phyloP scores from a whole-genome alignment of 192 early-diverging fungal genomes.

The Podochytrium sp. region DNA sequence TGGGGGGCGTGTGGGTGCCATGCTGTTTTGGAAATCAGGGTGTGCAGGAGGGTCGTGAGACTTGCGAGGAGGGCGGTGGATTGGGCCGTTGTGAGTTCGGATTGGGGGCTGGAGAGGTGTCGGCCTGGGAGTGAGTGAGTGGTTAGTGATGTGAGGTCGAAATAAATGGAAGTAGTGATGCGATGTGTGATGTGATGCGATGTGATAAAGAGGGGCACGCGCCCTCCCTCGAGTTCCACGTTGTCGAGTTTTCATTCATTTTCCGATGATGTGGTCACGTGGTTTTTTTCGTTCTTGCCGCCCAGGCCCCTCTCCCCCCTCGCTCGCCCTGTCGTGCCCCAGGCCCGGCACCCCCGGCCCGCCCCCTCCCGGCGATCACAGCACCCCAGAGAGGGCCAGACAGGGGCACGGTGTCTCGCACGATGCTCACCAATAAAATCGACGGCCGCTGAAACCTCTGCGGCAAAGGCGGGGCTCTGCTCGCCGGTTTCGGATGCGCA shows the following conservation, averaged over 20 bases:
- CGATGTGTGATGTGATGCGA: not conserved
- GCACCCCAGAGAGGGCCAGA: not conserved
- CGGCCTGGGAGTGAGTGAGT: not conserved
- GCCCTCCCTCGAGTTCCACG: not conserved
- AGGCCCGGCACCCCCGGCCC: not conserved
- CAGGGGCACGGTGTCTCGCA: not conserved
- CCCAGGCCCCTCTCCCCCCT: too few relatives aligned
- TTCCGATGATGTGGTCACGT: not conserved
- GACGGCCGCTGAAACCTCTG: constrained; percentile 2
- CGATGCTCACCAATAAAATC: constrained; percentile 25
- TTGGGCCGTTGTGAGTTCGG: constrained; percentile 3
- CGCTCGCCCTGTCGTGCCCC: not conserved
- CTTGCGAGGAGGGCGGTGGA: not conserved
- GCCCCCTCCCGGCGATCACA: not conserved
- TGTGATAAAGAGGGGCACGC: not conserved
- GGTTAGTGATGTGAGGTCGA: not conserved
- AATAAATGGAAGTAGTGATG: not conserved
- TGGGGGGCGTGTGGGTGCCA: constrained; percentile 14
- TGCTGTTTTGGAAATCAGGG: not conserved
- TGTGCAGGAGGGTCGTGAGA: not conserved
- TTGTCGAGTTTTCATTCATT: not conserved
- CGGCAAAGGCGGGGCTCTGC: not conserved
- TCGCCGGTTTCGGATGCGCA: not conserved
- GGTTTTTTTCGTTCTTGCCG: not conserved
- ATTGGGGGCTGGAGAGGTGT: constrained; percentile 9